Base-by-base conservation (phyloP, 306 rosid genomes). In the Vigna mungo region DNA sequence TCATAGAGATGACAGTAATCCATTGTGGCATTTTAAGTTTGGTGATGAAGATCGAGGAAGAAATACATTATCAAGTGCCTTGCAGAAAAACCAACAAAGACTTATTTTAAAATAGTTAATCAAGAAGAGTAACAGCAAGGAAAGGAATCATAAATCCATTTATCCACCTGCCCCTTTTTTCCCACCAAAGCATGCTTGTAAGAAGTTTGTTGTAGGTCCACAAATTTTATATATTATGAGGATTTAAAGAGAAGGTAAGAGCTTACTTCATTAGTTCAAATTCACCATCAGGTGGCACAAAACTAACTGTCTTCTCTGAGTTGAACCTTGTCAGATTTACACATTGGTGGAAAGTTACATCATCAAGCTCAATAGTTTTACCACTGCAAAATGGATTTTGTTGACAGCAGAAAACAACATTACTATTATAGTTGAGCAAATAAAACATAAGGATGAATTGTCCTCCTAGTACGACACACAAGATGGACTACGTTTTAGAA, bases 271-370 rank as follows among this genome's bases (percentile, higher is more conserved):
- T 93, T 78, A 91, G 91, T 84, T 93, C 98, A 83, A 93, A 93
- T 91, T 93, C 97, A 67, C 97, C 96, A 71, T 93, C 97, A 18
- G 98, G 98, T 43, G 97, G 98, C 84, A 93, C 98, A 85, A 93
- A 93, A 89, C 98, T 93, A 81, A 93, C 97, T 9, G 97, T 93
- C 88, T 91, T 93, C 89, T 89, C 96, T 37, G 96, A 87, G 85
- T 93, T 93, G 82, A 93, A 93, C 85, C 98, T 89, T 8, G 98
- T 91, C 92, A 93, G 88, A 82, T 93, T 93, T 76, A 93, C 98
- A 86, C 98, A 93, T 77, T 93, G 98, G 82, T 91, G 97, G 86
- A 93, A 93, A 58, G 98, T 93, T 56, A 93, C 98, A 48, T 93
- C 98, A 81, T 93, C 97, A 25, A 93, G 98, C 88, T 93, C 96